phyloP scores from a whole-genome alignment of 164 flowering plant genomes.

The Nymphaea thermarum region DNA sequence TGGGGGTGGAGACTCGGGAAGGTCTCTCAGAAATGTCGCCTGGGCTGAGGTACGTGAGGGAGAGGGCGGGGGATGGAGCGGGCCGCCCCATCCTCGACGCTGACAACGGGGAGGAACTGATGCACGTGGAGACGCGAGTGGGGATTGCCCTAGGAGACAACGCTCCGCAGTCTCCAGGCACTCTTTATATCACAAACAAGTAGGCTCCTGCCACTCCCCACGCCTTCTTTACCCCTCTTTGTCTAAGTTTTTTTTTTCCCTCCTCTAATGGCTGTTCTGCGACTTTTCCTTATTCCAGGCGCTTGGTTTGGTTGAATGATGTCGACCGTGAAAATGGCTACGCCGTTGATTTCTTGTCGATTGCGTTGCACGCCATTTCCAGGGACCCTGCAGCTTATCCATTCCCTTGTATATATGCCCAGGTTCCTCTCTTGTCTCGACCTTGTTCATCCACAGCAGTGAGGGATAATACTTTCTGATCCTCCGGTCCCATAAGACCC shows the following conservation, averaged over 20 bases:
- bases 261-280: not conserved
- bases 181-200: conserved; percentile 78
- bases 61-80: conserved; percentile 41
- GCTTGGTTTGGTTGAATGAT: conserved; percentile 80
- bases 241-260: conserved; percentile 2
- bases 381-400: conserved; percentile 78
- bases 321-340: conserved; percentile 55
- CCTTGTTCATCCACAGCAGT: not conserved
- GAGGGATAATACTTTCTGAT: not conserved
- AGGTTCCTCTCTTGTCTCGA: conserved; percentile 25
- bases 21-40: conserved; percentile 28
- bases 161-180: conserved; percentile 65
- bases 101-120: conserved; percentile 58
- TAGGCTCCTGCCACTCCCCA: conserved; percentile 7
- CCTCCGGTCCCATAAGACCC: too few relatives aligned
- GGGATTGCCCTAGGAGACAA: conserved; percentile 54
- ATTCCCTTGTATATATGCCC: conserved; percentile 82
- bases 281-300: conserved; percentile 23
- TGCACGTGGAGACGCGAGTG: conserved; percentile 58
- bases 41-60: conserved; percentile 48
- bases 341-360: conserved; percentile 69
- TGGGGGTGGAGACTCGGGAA: conserved; percentile 1
- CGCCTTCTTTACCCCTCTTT: conserved; percentile 2
- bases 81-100: conserved; percentile 53
- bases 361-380: conserved; percentile 85